These are phyloP conservation scores for Fomes fomentarius DNA, from an alignment of 1,284 basidiomycete species.

Conservation along the genomic window DNA sequence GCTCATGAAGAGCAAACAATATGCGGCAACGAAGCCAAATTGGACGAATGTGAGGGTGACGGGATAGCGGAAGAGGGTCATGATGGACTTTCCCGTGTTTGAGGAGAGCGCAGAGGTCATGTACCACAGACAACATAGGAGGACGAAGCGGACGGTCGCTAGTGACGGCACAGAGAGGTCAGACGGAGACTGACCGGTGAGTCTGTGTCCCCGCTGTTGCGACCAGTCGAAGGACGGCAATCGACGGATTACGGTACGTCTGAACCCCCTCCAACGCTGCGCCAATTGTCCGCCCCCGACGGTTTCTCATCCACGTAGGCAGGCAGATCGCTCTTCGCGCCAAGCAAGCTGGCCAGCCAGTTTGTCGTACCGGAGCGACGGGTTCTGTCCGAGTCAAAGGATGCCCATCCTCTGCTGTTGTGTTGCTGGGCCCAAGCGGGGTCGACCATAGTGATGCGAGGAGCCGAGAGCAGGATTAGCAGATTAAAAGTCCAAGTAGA, in stretches of 20 bases:
- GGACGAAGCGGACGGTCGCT: conserved; percentile 50
- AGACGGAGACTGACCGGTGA: conserved; percentile 9
- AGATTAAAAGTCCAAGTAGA: conserved; percentile 12
- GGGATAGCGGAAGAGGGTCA: conserved; percentile 86
- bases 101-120: conserved; percentile 85
- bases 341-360: conserved; percentile 32
- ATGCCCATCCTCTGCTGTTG: conserved; percentile 18
- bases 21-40: conserved; percentile 91
- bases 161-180: conserved; percentile 28
- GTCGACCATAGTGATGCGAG: conserved; percentile 21
- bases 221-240: conserved; percentile 23
- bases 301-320: conserved; percentile 24
- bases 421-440: conserved; percentile 19
- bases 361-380: conserved; percentile 17
- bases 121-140: conserved; percentile 83
- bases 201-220: conserved; percentile 12
- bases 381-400: conserved; percentile 22
- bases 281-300: conserved; percentile 18
- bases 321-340: conserved; percentile 21
- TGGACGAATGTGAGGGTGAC: conserved; percentile 97
- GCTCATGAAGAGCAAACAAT: conserved; percentile 83
- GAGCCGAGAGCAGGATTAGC: conserved; percentile 6
- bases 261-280: conserved; percentile 24
- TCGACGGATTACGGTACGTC: conserved; percentile 23
- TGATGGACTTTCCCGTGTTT: conserved; percentile 88